phyloP scores from a whole-genome alignment of 768 basidiomycete species.

The Collybiopsis luxurians region DNA sequence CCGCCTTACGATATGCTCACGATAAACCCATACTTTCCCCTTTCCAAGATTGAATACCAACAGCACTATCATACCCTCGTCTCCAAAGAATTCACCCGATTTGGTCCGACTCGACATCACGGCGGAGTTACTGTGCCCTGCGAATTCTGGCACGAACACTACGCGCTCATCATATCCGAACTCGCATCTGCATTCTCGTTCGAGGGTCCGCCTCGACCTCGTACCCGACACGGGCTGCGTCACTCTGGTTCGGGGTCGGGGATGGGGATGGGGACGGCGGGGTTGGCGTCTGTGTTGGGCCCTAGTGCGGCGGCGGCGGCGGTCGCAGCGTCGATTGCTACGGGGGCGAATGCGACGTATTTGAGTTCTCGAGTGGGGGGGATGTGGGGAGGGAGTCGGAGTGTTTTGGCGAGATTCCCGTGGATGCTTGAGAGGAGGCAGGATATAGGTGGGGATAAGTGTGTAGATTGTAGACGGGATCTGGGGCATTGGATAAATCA shows the following conservation, averaged over 20 bases:
- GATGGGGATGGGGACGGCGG: not conserved
- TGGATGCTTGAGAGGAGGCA: slow-evolving; percentile 8
- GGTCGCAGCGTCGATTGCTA: not conserved
- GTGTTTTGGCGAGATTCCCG: slow-evolving; percentile 7
- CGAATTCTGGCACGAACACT: slow-evolving; percentile 12
- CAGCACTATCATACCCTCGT: slow-evolving; percentile 8
- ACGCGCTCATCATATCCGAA: slow-evolving; percentile 8
- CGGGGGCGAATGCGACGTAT: slow-evolving; percentile 1
- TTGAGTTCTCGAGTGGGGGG: not conserved
- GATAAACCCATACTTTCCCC: too few species aligned
- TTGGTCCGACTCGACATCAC: slow-evolving; percentile 10
- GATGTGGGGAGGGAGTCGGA: not conserved
- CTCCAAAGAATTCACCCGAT: slow-evolving; percentile 11
- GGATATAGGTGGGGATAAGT: slow-evolving; percentile 7
- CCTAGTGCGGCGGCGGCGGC: slow-evolving; percentile 2
- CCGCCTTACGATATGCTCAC: not conserved
- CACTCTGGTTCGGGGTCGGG: too few species aligned
- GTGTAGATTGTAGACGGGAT: slow-evolving; percentile 13
- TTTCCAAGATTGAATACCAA: slow-evolving; percentile 2
- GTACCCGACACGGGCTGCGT: too few species aligned
- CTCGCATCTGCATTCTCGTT: not conserved
- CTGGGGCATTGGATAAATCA: slow-evolving; percentile 10
- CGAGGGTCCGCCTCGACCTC: not conserved
- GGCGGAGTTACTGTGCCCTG: slow-evolving; percentile 5
- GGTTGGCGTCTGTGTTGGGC: not conserved